These are phyloP conservation scores for Bipolaris cookei DNA, from an alignment of 2,329 filamentous ascomycete genomes.

Conservation along the genomic window DNA sequence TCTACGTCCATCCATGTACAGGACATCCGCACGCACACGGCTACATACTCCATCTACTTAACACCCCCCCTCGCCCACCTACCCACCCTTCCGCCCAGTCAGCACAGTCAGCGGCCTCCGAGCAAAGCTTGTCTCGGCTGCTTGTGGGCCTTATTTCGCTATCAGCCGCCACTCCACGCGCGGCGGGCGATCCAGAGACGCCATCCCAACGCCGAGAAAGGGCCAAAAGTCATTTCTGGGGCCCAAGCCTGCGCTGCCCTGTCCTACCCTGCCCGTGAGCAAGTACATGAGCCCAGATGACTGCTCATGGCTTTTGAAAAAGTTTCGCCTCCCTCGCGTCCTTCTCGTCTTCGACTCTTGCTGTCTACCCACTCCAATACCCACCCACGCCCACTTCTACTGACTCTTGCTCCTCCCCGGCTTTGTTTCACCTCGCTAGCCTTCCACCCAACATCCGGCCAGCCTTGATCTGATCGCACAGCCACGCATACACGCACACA, in stretches of 20 bases:
- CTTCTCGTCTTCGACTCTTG: slow-evolving; percentile 5
- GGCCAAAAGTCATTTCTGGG: slow-evolving; percentile 35
- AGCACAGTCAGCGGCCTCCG: slow-evolving; percentile 41
- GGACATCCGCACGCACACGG: too few species aligned
- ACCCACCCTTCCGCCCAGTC: too few species aligned
- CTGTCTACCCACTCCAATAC: not conserved
- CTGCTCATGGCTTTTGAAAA: slow-evolving; percentile 28
- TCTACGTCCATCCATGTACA: not conserved
- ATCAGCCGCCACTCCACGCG: slow-evolving; percentile 47
- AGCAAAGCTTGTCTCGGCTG: slow-evolving; percentile 48
- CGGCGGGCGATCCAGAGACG: slow-evolving; percentile 43
- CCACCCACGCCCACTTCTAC: not conserved
- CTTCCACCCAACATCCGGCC: slow-evolving; percentile 13
- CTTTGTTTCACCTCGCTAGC: slow-evolving; percentile 27
- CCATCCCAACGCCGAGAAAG: slow-evolving; percentile 40
- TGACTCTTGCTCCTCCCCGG: not conserved
- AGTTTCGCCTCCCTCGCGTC: slow-evolving; percentile 19
- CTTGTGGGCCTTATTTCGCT: slow-evolving; percentile 45
- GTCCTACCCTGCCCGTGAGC: not conserved
- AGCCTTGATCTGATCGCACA: slow-evolving; percentile 5
- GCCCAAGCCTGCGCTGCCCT: slow-evolving; percentile 22
- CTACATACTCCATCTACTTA: not conserved
- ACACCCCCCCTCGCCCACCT: too few species aligned
- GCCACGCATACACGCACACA: slow-evolving; percentile 6
- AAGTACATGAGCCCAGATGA: slow-evolving; percentile 31